Conservation (phyloP, 1,139 yeast species). For the Pichia sp. region DNA sequence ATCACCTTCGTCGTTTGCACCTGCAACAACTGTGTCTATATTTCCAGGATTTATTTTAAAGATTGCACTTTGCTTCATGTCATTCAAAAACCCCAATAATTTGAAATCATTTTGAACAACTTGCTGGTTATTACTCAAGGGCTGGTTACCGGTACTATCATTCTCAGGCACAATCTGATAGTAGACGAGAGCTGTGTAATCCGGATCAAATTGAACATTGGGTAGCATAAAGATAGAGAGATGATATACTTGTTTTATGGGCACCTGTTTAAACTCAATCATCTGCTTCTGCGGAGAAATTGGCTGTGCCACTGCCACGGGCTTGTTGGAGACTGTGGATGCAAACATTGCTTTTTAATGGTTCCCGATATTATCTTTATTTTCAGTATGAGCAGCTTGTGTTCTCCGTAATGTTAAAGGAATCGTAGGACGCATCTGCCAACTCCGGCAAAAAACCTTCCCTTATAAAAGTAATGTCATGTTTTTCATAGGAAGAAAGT, state of each 20-base stretch:
- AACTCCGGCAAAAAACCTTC: neutral
- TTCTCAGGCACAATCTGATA: constrained; percentile 62
- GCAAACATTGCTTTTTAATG: constrained; percentile 28
- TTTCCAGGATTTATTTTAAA: constrained; percentile 56
- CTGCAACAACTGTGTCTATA: constrained; percentile 20
- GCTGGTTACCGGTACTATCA: neutral
- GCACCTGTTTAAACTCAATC: constrained; percentile 27
- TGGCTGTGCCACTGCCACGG: constrained; percentile 31
- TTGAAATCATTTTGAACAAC: constrained; percentile 52
- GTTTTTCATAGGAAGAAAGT: neutral
- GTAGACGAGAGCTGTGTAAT: constrained; percentile 77
- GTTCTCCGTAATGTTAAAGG: neutral
- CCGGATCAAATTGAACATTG: constrained; percentile 54
- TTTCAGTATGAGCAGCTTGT: no score
- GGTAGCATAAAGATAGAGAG: constrained; percentile 33
- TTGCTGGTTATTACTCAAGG: constrained; percentile 5
- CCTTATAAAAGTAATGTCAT: neutral
- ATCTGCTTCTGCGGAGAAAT: constrained; percentile 30
- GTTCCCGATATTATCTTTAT: no score
- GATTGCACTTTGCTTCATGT: constrained; percentile 83
- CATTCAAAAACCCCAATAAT: constrained; percentile 71
- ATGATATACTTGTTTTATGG: constrained; percentile 28
- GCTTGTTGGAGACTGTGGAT: constrained; percentile 31
- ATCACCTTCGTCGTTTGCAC: constrained; percentile 27
- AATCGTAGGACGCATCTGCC: neutral